Conservation (phyloP, 306 rosid species). For the Rosa chinensis region DNA sequence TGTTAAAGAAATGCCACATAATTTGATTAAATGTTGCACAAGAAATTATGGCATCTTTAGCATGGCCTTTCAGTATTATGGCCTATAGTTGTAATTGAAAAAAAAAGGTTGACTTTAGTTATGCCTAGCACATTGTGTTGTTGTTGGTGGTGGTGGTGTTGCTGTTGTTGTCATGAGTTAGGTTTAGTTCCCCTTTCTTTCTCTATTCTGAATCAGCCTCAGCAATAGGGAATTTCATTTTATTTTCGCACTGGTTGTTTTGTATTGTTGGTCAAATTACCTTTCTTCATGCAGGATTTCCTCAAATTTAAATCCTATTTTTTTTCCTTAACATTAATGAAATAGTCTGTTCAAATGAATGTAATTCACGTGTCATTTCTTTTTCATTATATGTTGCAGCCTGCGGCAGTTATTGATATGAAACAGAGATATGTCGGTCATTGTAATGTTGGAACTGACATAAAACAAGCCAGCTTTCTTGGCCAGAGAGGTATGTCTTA, state of each 20-base stretch:
- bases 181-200: neutral
- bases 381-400: constrained; percentile 52
- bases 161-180: neutral
- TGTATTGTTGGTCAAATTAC: neutral
- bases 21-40: neutral
- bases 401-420: constrained; percentile 86
- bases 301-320: neutral
- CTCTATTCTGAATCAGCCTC: neutral
- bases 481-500: constrained; percentile 78
- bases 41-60: neutral
- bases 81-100: neutral
- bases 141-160: neutral
- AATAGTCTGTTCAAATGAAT: neutral
- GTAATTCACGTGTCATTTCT: neutral
- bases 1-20: neutral
- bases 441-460: constrained; percentile 94
- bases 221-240: neutral
- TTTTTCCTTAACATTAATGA: neutral
- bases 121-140: neutral
- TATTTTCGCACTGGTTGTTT: neutral
- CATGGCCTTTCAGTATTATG: neutral
- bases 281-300: neutral
- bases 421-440: constrained; percentile 91
- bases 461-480: constrained; percentile 95
- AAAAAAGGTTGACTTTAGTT: neutral